These are phyloP conservation scores for Apiotrichum veenhuisii DNA, from an alignment of 1,284 basidiomycete species.

Conservation along the genomic window DNA sequence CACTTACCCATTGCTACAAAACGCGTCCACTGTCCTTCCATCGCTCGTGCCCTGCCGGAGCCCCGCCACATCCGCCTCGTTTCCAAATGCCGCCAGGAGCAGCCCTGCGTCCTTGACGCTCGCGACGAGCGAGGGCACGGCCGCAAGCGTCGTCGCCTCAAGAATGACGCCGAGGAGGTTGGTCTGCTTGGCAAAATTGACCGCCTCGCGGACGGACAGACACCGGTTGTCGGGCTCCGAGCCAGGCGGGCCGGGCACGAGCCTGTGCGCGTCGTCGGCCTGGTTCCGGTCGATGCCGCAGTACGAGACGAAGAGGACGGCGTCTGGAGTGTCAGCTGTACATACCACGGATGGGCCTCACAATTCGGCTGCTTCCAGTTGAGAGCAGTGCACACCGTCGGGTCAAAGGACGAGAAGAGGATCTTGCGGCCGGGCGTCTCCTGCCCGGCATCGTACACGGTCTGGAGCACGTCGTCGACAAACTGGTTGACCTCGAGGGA, in stretches of 20 bases:
- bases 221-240: conserved; percentile 55
- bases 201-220: conserved; percentile 78
- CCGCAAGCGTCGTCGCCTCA: conserved; percentile 73
- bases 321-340: conserved; percentile 60
- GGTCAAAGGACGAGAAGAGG: conserved; percentile 82
- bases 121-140: conserved; percentile 77
- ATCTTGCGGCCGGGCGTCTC: conserved; percentile 58
- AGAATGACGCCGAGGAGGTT: conserved; percentile 91
- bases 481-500: conserved; percentile 69
- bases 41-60: conserved; percentile 39
- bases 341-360: conserved; percentile 48
- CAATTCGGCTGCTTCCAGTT: conserved; percentile 99
- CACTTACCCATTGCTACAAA: conserved; percentile 44
- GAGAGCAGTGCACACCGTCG: conserved; percentile 68
- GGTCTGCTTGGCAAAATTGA: conserved; percentile 89
- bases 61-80: conserved; percentile 51
- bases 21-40: conserved; percentile 47
- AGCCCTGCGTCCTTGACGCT: conserved; percentile 85
- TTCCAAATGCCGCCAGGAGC: conserved; percentile 73
- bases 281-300: conserved; percentile 63
- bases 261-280: conserved; percentile 19
- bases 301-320: conserved; percentile 88
- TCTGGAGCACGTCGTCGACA: conserved; percentile 75
- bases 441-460: conserved; percentile 65
- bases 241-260: conserved; percentile 46